Conservation (phyloP, 768 basidiomycete genomes). For the Pulveroboletus sp. region DNA sequence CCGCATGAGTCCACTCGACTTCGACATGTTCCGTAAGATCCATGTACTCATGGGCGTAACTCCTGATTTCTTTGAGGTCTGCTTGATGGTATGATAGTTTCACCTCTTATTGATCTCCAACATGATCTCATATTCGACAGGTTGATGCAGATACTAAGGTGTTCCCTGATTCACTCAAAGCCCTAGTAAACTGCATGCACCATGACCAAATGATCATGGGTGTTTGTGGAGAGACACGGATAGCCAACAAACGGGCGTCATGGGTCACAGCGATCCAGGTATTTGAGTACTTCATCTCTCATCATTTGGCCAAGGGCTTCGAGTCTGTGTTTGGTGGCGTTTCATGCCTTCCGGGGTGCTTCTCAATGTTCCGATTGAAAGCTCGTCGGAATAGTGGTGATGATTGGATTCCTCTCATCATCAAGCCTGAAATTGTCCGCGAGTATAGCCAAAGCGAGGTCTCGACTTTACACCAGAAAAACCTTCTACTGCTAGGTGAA, state of each 20-base stretch:
- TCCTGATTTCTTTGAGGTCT: slow-evolving; percentile 97
- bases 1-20: slow-evolving; percentile 96
- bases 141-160: slow-evolving; percentile 99
- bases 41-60: slow-evolving; percentile 98
- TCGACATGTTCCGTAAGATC: slow-evolving; percentile 95
- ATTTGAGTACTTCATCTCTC: slow-evolving; percentile 98
- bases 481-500: slow-evolving; percentile 91
- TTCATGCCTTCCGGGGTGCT: slow-evolving; percentile 98
- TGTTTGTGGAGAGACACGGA: slow-evolving; percentile 96
- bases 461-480: slow-evolving; percentile 95
- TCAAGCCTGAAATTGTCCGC: slow-evolving; percentile 94
- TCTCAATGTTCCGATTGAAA: slow-evolving; percentile 99
- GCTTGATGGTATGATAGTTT: slow-evolving; percentile 75
- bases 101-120: neutral
- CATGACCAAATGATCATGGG: slow-evolving; percentile 99
- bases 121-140: slow-evolving; percentile 38
- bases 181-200: slow-evolving; percentile 97
- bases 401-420: slow-evolving; percentile 96
- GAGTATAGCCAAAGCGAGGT: slow-evolving; percentile 96
- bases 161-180: slow-evolving; percentile 81
- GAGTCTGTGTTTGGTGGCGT: slow-evolving; percentile 99
- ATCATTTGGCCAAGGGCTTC: slow-evolving; percentile 97
- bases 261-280: slow-evolving; percentile 99
- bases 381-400: slow-evolving; percentile 83
- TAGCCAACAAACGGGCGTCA: slow-evolving; percentile 95